phyloP scores from a whole-genome alignment of 2,329 filamentous ascomycete genomes.

The Talaromyces verruculosus region DNA sequence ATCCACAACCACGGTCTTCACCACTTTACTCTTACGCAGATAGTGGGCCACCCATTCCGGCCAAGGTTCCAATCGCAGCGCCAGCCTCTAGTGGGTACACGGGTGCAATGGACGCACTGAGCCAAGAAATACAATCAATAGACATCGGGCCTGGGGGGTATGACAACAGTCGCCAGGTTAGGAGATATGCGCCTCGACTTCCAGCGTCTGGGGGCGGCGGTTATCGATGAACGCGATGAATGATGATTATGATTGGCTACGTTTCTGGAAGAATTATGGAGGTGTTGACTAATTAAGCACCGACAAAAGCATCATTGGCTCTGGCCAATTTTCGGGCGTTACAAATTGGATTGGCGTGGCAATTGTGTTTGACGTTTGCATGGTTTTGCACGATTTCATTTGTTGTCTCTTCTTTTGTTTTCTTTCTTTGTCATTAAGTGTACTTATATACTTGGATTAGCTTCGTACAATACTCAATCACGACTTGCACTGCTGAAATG shows the following conservation, averaged over 20 bases:
- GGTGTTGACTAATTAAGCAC: neutral
- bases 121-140: constrained; percentile 57
- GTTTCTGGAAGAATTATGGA: neutral
- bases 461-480: neutral
- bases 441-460: neutral
- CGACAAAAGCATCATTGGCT: constrained; percentile 2
- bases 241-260: constrained; percentile 1
- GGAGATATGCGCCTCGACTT: constrained; percentile 34
- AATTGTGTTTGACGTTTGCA: constrained; percentile 5
- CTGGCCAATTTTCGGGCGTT: constrained; percentile 12
- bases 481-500: neutral
- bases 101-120: constrained; percentile 51
- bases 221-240: constrained; percentile 14
- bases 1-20: constrained; percentile 25
- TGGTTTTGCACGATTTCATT: neutral
- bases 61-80: constrained; percentile 42
- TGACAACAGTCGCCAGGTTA: constrained; percentile 32
- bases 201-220: constrained; percentile 21
- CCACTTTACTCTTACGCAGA: constrained; percentile 34
- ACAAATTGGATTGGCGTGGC: constrained; percentile 5
- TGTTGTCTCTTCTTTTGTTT: neutral
- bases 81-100: constrained; percentile 33
- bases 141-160: constrained; percentile 46
- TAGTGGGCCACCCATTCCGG: constrained; percentile 43
- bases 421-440: neutral